Percentiles rank a stretch among this genome's conserved stretches.
These are phyloP conservation scores for Scytalidium sp. DNA, from an alignment of 2,329 filamentous ascomycete species.

Conservation along the genomic window DNA sequence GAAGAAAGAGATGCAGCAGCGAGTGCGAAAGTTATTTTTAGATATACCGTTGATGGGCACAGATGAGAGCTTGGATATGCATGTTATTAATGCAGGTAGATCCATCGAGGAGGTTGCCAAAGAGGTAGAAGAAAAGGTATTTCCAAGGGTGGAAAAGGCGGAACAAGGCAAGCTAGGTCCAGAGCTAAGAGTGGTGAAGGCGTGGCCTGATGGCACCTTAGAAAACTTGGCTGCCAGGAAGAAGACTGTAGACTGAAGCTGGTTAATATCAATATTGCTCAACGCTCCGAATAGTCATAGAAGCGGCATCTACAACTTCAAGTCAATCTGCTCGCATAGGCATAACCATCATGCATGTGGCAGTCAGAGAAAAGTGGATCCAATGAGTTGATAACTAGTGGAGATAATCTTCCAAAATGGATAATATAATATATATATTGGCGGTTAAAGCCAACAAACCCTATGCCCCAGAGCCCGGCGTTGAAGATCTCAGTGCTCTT, in stretches of 20 bases:
- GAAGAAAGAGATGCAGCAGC: constrained; percentile 74
- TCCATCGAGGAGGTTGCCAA: constrained; percentile 55
- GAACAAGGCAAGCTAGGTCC: constrained; percentile 24
- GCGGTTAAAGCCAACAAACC: constrained; percentile 30
- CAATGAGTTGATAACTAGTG: no score
- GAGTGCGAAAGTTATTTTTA: constrained; percentile 73
- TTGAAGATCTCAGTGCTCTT: constrained; percentile 28
- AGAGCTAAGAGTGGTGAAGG: constrained; percentile 10
- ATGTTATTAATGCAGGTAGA: constrained; percentile 51
- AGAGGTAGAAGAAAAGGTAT: constrained; percentile 34
- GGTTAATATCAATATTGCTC: no score
- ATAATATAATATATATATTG: constrained; percentile 14
- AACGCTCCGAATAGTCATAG: no score
- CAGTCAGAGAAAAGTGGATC: no score
- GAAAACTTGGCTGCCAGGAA: background rate
- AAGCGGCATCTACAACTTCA: no score
- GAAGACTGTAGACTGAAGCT: no score
- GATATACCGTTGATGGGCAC: constrained; percentile 39
- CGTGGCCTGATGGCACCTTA: constrained; percentile 7
- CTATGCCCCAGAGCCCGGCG: constrained; percentile 23
- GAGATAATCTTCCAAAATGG: constrained; percentile 1
- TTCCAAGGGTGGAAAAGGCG: constrained; percentile 42
- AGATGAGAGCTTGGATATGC: constrained; percentile 50
- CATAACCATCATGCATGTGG: no score
- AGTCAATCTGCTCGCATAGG: no score